Evolutionary conservation across 441 rosid genomes (phyloP), one percentile per base, ranked within the genome.

Genomic region (Eutrema salsugineum): DNA sequence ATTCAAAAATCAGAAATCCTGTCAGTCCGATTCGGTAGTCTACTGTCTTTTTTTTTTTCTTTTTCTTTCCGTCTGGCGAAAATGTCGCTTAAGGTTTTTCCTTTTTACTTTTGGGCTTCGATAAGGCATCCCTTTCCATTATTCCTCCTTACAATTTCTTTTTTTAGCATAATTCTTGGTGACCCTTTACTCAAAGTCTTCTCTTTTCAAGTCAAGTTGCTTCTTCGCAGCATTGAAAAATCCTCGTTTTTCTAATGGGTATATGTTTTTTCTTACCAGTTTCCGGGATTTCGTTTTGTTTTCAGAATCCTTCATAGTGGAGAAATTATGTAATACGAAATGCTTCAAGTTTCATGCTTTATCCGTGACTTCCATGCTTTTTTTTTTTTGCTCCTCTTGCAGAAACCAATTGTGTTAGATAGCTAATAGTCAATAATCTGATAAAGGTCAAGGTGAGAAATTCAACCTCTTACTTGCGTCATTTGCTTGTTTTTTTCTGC

Each of bases 331-430:
- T 69, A 40, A 51, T 68, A 60, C 17, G 44, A 63, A 48, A 68
- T 65, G 64, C 81, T 68, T 48, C 63, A 72, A 74, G 82, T 61
- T 66, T 84, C 90, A 76, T 71, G 81, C 83, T 79, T 86, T 82
- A 20, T 82, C 81, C 74, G 88, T 88, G 91, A 83, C 77, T 81
- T 70, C 15, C 36, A 77, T 66, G 66, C 35, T 54, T 40, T 53
- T 39, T 14, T 14, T 27, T 42, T 28, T n/a, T 11, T 30, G 0
- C 11, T 14, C 10, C 33, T 50, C 61, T 53, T 78, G 81, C 85
- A 82, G 91, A 83, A 71, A 72, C 70, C 75, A 47, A 72, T 55
- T 43, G 87, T 49, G 48, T 66, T 77, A 46, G 66, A 78, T 81
- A 78, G 71, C 82, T 64, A 58, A 60, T 58, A 43, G 70, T 66